Evolutionary conservation across 805 yeast genomes (phyloP), one percentile per base, ranked within the genome.

Genomic region (Barnettozyma botsteinii): DNA sequence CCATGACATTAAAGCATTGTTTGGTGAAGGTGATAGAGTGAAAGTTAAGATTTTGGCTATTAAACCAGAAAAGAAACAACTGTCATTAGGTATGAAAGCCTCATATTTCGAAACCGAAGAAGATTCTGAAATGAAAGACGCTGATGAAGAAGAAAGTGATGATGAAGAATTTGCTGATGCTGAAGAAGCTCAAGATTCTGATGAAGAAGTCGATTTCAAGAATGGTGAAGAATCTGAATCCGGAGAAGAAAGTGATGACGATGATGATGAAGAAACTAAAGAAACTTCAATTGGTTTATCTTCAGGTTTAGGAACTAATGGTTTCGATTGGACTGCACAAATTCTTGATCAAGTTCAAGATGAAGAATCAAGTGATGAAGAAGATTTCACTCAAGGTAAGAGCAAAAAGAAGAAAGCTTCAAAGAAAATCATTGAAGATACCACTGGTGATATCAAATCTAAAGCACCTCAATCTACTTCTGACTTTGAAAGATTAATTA

Each of bases 291-390:
- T 44, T 17, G 33, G 56, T 17, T 39, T 64, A 1, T 41, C 66
- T 29, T n/a, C n/a, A n/a, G 95, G 95, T 7, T 70, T 93, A 42
- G 78, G 88, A 15, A 81, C 94, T 29, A 80, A 78, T 52, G 94
- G 94, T 4, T 93, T 93, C 53, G 96, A 93, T 61, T 93, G 98
- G 98, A 82, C 95, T 33, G 95, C 95, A 3, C 80, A 85, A 30
- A 79, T 86, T 49, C 69, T 88, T 47, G 95, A 85, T 51, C 94
- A 85, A 64, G 85, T 82, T 15, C 79, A 75, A 43, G 79, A 70
- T 15, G 74, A 75, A 10, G 79, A 73, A 35, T 51, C 59, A 10
- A 53, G 57, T 45, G 82, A 75, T 40, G 73, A 70, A 26, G 81
- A 74, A 40, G 76, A 72, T 38, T 62, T 65, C 41, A 59, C 74